Percentiles rank a stretch among this genome's conserved stretches.
Conservation (phyloP, 2,329 filamentous ascomycete species). For the Lachnellula occidentalis region DNA sequence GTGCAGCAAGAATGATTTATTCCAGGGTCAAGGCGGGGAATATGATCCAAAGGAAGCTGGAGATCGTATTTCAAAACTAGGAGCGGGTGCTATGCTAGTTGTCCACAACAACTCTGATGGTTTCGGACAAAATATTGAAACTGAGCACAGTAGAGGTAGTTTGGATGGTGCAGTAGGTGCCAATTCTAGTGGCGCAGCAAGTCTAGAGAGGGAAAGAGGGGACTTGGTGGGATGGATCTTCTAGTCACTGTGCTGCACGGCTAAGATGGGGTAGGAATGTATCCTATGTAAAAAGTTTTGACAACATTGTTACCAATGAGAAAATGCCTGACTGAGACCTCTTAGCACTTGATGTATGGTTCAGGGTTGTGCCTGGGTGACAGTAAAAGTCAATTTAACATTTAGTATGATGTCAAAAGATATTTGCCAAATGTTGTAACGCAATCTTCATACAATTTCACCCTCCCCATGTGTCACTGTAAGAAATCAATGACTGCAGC, state of each 20-base stretch:
- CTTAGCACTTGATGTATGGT: too few species aligned
- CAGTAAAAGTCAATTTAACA: too few species aligned
- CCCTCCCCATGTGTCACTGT: too few species aligned
- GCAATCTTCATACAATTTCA: too few species aligned
- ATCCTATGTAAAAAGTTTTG: too few species aligned
- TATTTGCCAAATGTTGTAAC: too few species aligned
- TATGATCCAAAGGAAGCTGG: conserved; percentile 9
- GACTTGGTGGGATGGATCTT: conserved; percentile 22
- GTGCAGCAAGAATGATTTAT: conserved; percentile 15
- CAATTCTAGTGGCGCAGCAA: conserved; percentile 25
- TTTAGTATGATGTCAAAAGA: too few species aligned
- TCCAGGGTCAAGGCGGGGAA: conserved; percentile 10
- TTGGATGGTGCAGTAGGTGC: conserved; percentile 27
- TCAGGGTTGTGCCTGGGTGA: too few species aligned
- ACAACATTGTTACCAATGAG: too few species aligned
- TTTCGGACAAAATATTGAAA: conserved; percentile 30
- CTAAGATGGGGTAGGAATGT: too few species aligned
- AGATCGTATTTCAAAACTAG: background rate
- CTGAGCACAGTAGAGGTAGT: conserved; percentile 21
- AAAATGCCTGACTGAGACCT: too few species aligned
- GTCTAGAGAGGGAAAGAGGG: conserved; percentile 17
- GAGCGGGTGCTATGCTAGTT: conserved; percentile 20
- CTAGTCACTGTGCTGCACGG: background rate
- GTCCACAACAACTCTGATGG: conserved; percentile 29
- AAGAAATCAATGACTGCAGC: too few species aligned